phyloP scores from a whole-genome alignment of 2,329 filamentous ascomycete species.

The Microthyrium microscopicum region DNA sequence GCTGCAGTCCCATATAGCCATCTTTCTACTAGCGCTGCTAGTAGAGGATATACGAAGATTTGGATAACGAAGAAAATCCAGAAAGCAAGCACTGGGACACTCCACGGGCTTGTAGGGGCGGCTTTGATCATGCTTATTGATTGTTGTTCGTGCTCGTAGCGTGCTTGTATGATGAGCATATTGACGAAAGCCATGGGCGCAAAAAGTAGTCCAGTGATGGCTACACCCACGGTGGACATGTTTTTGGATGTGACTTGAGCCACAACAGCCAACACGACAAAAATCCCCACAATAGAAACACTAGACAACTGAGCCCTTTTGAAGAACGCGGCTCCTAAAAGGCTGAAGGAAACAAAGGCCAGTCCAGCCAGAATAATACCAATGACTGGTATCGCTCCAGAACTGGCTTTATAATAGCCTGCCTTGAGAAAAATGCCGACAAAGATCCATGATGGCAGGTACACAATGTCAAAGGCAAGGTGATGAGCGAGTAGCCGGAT shows the following conservation, averaged over 20 bases:
- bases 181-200: conserved; percentile 78
- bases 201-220: conserved; percentile 59
- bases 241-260: conserved; percentile 50
- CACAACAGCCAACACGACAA: conserved; percentile 62
- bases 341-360: conserved; percentile 61
- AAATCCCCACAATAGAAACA: conserved; percentile 57
- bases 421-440: conserved; percentile 52
- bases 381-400: conserved; percentile 27
- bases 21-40: conserved; percentile 60
- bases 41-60: conserved; percentile 57
- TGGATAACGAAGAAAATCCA: conserved; percentile 67
- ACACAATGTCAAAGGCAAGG: conserved; percentile 62
- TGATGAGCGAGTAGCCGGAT: conserved; percentile 67
- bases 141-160: conserved; percentile 49
- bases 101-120: conserved; percentile 33
- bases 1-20: conserved; percentile 61
- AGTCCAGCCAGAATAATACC: conserved; percentile 65
- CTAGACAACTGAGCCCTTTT: conserved; percentile 76
- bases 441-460: conserved; percentile 68
- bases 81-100: conserved; percentile 52
- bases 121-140: conserved; percentile 43
- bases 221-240: conserved; percentile 47
- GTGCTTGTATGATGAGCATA: conserved; percentile 61
- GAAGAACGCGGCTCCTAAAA: conserved; percentile 72
- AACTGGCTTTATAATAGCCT: conserved; percentile 33